Percentiles rank a stretch among this genome's conserved stretches.
Conservation (phyloP, 106 monocot species). For the Acanthochlamys bracteata region DNA sequence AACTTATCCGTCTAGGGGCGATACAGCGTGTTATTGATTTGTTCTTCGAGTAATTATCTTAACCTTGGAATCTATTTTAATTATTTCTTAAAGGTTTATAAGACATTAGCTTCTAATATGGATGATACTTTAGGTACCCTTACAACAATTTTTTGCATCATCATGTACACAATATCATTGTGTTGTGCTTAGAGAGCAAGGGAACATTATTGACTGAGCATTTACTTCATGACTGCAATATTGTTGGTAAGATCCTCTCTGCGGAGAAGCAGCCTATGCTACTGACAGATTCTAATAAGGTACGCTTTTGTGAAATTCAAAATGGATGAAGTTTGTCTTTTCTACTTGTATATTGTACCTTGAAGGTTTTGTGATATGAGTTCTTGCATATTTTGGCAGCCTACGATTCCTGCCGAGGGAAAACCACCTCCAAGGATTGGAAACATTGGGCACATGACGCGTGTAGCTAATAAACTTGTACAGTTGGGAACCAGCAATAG, state of each 20-base stretch:
- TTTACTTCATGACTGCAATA: constrained; percentile 61
- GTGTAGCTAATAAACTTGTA: constrained; percentile 79
- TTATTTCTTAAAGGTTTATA: not conserved
- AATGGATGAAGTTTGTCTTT: not conserved
- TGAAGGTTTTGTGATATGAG: not conserved
- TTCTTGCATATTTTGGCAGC: constrained; percentile 27
- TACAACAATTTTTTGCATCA: constrained; percentile 96
- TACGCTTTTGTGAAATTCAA: constrained; percentile 7
- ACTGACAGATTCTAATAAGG: constrained; percentile 39
- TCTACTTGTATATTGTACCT: not conserved
- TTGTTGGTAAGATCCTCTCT: constrained; percentile 70
- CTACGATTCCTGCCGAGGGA: constrained; percentile 53
- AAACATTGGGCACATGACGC: constrained; percentile 81
- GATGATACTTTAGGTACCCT: constrained; percentile 63
- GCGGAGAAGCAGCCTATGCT: constrained; percentile 59
- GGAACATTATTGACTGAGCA: constrained; percentile 57
- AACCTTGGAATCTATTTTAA: not conserved
- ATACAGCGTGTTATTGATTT: constrained; percentile 58
- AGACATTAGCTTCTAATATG: not conserved
- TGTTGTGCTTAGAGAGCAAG: constrained; percentile 84
- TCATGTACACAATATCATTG: constrained; percentile 73
- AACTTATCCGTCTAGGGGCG: constrained; percentile 55
- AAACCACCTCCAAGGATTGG: constrained; percentile 60
- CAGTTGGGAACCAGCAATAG: constrained; percentile 39
- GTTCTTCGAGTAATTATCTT: constrained; percentile 78